phyloP scores from a whole-genome alignment of 2,329 filamentous ascomycete genomes.

The Colletotrichum lupini region DNA sequence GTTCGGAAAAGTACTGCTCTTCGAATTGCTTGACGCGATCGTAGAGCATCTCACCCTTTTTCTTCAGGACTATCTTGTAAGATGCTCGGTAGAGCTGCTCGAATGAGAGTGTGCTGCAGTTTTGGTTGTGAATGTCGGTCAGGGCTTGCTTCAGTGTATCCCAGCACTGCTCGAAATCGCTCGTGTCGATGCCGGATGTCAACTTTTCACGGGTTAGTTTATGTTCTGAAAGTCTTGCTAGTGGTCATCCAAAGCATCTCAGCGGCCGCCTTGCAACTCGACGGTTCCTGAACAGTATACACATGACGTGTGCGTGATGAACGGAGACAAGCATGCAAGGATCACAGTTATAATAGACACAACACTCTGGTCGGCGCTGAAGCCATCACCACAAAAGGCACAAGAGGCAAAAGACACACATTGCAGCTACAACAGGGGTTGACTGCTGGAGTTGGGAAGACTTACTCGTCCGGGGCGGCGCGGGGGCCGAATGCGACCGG shows the following conservation, averaged over 20 bases:
- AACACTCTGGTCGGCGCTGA: not conserved
- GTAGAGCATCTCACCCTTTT: conserved; percentile 86
- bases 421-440: not conserved
- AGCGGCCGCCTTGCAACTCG: not conserved
- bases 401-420: not conserved
- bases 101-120: conserved; percentile 90
- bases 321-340: too few relatives aligned
- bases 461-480: conserved; percentile 56
- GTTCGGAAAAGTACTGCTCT: conserved; percentile 78
- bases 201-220: conserved; percentile 11
- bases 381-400: not conserved
- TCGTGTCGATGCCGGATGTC: conserved; percentile 56
- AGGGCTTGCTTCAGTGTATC: conserved; percentile 79
- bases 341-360: too few relatives aligned
- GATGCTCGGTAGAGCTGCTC: conserved; percentile 94
- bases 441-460: conserved; percentile 24
- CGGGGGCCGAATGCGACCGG: conserved; percentile 55
- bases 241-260: not conserved
- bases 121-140: conserved; percentile 89
- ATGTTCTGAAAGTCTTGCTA: not conserved
- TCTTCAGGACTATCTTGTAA: conserved; percentile 93
- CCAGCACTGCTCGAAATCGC: conserved; percentile 92
- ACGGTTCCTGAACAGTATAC: too few relatives aligned
- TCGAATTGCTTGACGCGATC: conserved; percentile 84
- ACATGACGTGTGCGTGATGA: not conserved